Percentiles rank a stretch among this genome's conserved stretches.
Conservation (phyloP, 208 protist genomes). For the Trypanosoma brucei region DNA sequence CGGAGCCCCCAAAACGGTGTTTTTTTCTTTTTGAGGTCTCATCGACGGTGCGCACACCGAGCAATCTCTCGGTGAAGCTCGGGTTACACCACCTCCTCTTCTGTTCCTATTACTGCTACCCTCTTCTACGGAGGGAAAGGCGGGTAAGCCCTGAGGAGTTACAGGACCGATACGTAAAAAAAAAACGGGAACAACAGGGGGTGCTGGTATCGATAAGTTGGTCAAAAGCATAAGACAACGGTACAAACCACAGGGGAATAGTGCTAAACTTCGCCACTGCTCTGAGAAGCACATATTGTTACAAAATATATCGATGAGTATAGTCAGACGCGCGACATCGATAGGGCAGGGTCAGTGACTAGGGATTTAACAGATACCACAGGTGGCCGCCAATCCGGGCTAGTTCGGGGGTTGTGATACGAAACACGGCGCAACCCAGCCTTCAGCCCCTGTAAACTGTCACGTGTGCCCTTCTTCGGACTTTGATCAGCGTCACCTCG, state of each 20-base stretch:
- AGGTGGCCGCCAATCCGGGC: conserved; percentile 67
- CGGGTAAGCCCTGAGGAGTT: no score
- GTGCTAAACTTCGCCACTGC: no score
- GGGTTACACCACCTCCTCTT: no score
- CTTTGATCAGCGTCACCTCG: neutral
- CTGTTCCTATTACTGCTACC: no score
- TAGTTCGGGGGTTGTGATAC: conserved; percentile 77
- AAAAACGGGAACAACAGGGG: no score
- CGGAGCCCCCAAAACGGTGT: conserved; percentile 27
- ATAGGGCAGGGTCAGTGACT: neutral
- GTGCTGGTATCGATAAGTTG: no score
- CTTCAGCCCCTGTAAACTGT: conserved; percentile 16
- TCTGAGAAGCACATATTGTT: no score
- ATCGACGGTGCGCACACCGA: neutral
- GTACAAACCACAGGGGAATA: no score
- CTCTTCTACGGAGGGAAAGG: no score
- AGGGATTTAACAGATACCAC: conserved; percentile 36
- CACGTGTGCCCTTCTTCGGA: neutral
- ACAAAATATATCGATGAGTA: neutral
- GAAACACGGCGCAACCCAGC: conserved; percentile 51
- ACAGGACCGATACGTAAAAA: no score
- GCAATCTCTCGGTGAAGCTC: no score
- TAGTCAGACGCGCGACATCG: neutral
- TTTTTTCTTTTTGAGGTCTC: conserved; percentile 3
- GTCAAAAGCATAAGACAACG: no score